These are phyloP conservation scores for Umbelopsis sp. DNA, from an alignment of 192 early-diverging fungal genomes.

Conservation along the genomic window DNA sequence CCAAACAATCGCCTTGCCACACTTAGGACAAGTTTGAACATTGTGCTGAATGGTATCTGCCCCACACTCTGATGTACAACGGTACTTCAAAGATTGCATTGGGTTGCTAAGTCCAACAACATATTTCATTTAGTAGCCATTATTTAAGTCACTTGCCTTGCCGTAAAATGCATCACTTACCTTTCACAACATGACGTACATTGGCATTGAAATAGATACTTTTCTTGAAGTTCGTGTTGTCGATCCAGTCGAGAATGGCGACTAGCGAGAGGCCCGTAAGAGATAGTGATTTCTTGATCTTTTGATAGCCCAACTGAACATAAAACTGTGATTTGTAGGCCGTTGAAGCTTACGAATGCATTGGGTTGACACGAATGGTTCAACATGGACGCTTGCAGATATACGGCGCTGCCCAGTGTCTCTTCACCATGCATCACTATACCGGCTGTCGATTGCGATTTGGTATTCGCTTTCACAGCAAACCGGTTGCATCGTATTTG, in stretches of 20 bases:
- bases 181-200: background rate
- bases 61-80: background rate
- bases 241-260: background rate
- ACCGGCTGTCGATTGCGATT: background rate
- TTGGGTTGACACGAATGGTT: conserved; percentile 14
- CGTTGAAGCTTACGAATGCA: conserved; percentile 2
- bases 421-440: background rate
- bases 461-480: background rate
- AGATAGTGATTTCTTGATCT: background rate
- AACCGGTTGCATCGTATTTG: conserved; percentile 16
- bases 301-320: background rate
- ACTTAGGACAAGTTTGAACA: background rate
- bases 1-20: background rate
- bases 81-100: background rate
- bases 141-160: too few species aligned
- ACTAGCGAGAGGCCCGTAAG: background rate
- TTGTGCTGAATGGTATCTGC: background rate
- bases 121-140: too few species aligned
- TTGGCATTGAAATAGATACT: conserved; percentile 2
- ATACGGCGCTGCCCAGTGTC: background rate
- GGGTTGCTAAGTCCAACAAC: background rate
- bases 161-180: background rate
- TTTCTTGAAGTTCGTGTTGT: background rate
- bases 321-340: background rate
- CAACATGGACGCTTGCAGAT: conserved; percentile 6